Base-by-base conservation (phyloP, 805 yeast genomes). In the Clavispora phyllophila region DNA sequence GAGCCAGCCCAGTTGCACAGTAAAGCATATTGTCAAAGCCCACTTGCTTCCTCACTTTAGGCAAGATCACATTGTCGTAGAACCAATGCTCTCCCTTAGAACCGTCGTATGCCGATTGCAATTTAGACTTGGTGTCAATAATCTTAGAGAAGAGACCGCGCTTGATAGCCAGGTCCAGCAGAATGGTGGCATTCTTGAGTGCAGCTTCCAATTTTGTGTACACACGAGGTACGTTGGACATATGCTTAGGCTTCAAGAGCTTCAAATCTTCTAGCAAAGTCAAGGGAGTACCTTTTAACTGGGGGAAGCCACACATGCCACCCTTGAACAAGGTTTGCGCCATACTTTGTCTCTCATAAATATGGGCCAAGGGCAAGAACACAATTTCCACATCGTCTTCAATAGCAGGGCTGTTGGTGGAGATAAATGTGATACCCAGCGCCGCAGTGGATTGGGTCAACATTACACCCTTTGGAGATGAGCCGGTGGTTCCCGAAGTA, bases 1-100 rank as follows among this genome's bases (percentile, higher is more conserved):
- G 91, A 3, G 91, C 89, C 25, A 87, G 81, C 20, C 91, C 75
- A 17, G 68, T 62, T 37, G 61, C 54, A 19, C 60, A 47, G 27
- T 41, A 49, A 20, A 27, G 25, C 45, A 67, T 46, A 39, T 61
- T 61, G 35, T 65, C 66, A 27, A 67, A 59, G 3, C 75, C 75
- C 43, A 61, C 46, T 44, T 61, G 43, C 49, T 62, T 62, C 19
- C 56, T 43, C 18, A 51, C 42, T 28, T 44, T 45, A 12, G 32
- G 36, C 24, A 49, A 37, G 36, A 51, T 41, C 14, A 46, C 39
- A 18, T 40, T 36, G 39, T 51, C 55, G 36, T 51, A 51, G 10
- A 51, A 35, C 41, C 43, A 47, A 42, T 60, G 63, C 19, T 42
- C 26, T 3, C 59, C 60, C 9, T 34, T 40, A 7, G 45, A 49